Base-by-base conservation (phyloP, 257 asterid genomes). In the Apocynum venetum region DNA sequence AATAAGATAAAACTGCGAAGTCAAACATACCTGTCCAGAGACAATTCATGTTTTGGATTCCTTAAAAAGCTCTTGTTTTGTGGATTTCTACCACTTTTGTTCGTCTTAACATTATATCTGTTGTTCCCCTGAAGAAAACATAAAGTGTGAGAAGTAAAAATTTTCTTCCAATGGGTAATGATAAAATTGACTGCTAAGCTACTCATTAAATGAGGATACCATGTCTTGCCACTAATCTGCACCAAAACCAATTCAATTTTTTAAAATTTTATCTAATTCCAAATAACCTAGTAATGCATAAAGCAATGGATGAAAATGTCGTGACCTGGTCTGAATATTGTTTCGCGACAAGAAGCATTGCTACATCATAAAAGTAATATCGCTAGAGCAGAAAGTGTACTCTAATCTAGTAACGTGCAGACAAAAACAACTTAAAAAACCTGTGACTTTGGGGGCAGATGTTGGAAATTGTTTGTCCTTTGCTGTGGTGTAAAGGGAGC, bases 21-120 rank as follows among this genome's bases (percentile, higher is more conserved):
- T 52, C 57, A 74, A 69, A 53, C 77, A 81, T 77, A 91, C 92
- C 91, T 90, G 74, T 85, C 80, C 43, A 83, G 86, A 47, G 92
- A 80, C 64, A 82, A 81, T 59, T 87, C 87, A 25, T 77, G 77
- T 60, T 84, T 86, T 61, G 79, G 83, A 77, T 87, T 91, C 84
- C 89, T 82, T 51, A 4, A 49, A 76, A 81, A 81, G 84, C 84
- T 90, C 75, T 85, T 89, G 84, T 85, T 74, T n/a, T 79, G 86
- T 82, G 85, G 63, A 75, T 77, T 84, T 73, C 83, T 84, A 89
- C 89, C 86, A 87, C 68, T 83, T 55, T 80, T 85, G 55, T 76
- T 84, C 77, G 80, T 74, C 71, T 80, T 81, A 60, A 80, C 85
- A 66, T 78, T 78, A 69, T 83, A 78, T 84, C 84, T 86, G 60